phyloP scores from a whole-genome alignment of 495 filamentous ascomycete species.

The Amorphotheca resinae region DNA sequence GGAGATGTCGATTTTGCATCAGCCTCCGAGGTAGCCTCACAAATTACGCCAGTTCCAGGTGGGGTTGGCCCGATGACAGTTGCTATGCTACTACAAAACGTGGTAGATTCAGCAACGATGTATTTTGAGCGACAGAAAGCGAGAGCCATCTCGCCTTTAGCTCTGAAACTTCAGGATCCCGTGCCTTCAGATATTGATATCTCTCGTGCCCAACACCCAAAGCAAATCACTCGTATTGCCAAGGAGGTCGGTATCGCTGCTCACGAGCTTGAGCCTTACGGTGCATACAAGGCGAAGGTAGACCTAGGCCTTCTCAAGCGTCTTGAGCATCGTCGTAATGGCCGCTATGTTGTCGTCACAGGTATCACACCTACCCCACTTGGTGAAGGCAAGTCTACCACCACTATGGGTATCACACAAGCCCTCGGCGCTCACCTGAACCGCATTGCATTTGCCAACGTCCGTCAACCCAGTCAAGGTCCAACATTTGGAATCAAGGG shows the following conservation, averaged over 20 bases:
- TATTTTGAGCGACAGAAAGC: slow-evolving; percentile 75
- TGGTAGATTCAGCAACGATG: slow-evolving; percentile 66
- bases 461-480: slow-evolving; percentile 91
- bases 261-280: slow-evolving; percentile 87
- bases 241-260: slow-evolving; percentile 75
- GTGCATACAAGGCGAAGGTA: slow-evolving; percentile 89
- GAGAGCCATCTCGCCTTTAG: slow-evolving; percentile 63
- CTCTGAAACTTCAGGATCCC: slow-evolving; percentile 57
- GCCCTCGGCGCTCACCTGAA: slow-evolving; percentile 85
- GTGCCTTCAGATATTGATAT: slow-evolving; percentile 92
- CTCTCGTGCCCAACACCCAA: slow-evolving; percentile 79
- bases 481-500: slow-evolving; percentile 99
- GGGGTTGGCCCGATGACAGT: slow-evolving; percentile 98
- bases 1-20: slow-evolving; percentile 91
- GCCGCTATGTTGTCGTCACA: slow-evolving; percentile 80
- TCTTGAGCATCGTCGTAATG: slow-evolving; percentile 74
- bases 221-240: slow-evolving; percentile 72
- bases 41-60: slow-evolving; percentile 92
- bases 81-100: slow-evolving; percentile 91
- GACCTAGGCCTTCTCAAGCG: slow-evolving; percentile 70
- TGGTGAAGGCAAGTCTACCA: slow-evolving; percentile 96
- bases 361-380: slow-evolving; percentile 97
- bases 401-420: slow-evolving; percentile 91
- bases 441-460: slow-evolving; percentile 86
- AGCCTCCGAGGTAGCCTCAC: slow-evolving; percentile 75